Percentiles rank a stretch among this genome's conserved stretches.
Conservation (phyloP, 2,329 filamentous ascomycete genomes). For the Pseudopyrenochaeta lycopersici region DNA sequence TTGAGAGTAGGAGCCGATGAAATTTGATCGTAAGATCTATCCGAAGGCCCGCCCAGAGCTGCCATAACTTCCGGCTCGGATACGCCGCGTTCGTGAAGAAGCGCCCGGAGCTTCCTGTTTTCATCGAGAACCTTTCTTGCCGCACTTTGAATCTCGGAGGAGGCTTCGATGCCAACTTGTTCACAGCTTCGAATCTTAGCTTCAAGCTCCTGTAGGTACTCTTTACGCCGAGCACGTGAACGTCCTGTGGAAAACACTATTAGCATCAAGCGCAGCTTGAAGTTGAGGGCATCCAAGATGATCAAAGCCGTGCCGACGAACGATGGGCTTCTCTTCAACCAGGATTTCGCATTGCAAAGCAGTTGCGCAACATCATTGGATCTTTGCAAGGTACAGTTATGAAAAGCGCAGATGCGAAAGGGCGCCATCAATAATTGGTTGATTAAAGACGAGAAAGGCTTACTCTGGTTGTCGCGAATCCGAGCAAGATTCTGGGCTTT, state of each 20-base stretch:
- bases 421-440: neutral
- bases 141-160: conserved; percentile 75
- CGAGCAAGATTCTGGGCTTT: conserved; percentile 61
- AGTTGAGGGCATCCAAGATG: neutral
- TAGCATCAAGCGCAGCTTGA: conserved; percentile 5
- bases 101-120: conserved; percentile 69
- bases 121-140: conserved; percentile 74
- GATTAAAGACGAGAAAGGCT: conserved; percentile 15
- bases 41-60: conserved; percentile 33
- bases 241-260: conserved; percentile 55
- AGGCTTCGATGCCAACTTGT: conserved; percentile 71
- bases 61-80: conserved; percentile 62
- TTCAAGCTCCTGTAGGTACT: conserved; percentile 77
- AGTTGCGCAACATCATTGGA: neutral
- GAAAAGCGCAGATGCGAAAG: neutral
- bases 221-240: conserved; percentile 76
- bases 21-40: conserved; percentile 36
- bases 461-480: conserved; percentile 76
- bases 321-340: neutral
- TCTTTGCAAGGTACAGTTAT: neutral
- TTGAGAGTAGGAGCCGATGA: conserved; percentile 38
- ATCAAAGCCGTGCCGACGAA: neutral
- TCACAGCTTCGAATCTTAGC: conserved; percentile 70
- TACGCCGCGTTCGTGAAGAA: conserved; percentile 68
- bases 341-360: neutral